These are phyloP conservation scores for Alternaria viburni DNA, from an alignment of 2,329 filamentous ascomycete species.

Conservation along the genomic window DNA sequence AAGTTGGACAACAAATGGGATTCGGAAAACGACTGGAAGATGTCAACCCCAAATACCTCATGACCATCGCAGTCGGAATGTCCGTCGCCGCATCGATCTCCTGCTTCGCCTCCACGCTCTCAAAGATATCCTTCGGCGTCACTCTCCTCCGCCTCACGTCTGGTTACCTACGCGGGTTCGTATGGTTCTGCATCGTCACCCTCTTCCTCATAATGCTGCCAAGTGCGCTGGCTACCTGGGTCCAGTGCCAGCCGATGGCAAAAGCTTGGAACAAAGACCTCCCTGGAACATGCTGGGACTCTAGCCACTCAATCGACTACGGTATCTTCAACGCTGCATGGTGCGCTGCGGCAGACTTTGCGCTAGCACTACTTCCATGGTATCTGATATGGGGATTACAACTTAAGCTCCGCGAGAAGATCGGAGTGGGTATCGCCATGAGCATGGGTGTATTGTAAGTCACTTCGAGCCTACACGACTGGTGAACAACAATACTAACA, in stretches of 20 bases:
- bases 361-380: slow-evolving; percentile 37
- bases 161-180: slow-evolving; percentile 17
- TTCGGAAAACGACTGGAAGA: slow-evolving; percentile 31
- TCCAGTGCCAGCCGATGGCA: slow-evolving; percentile 23
- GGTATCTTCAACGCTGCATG: slow-evolving; percentile 40
- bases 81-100: slow-evolving; percentile 30
- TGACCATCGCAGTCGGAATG: slow-evolving; percentile 19
- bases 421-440: slow-evolving; percentile 40
- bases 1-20: slow-evolving; percentile 27
- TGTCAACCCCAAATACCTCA: slow-evolving; percentile 21
- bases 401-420: slow-evolving; percentile 30
- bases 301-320: slow-evolving; percentile 21
- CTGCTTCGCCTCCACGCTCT: slow-evolving; percentile 32
- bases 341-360: slow-evolving; percentile 31
- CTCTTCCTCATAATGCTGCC: slow-evolving; percentile 37
- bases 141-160: slow-evolving; percentile 33
- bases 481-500: not conserved
- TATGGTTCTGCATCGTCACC: slow-evolving; percentile 33
- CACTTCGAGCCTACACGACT: not conserved
- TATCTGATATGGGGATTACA: slow-evolving; percentile 32
- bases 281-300: slow-evolving; percentile 29
- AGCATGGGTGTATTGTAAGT: slow-evolving; percentile 35
- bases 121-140: slow-evolving; percentile 38
- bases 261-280: slow-evolving; percentile 25
- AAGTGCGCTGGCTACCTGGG: slow-evolving; percentile 27